A percentile compares a stretch with the other conserved stretches of the same genome.
Evolutionary conservation across 2,329 filamentous ascomycete species (phyloP).

Genomic region (Colletotrichum magnum): DNA sequence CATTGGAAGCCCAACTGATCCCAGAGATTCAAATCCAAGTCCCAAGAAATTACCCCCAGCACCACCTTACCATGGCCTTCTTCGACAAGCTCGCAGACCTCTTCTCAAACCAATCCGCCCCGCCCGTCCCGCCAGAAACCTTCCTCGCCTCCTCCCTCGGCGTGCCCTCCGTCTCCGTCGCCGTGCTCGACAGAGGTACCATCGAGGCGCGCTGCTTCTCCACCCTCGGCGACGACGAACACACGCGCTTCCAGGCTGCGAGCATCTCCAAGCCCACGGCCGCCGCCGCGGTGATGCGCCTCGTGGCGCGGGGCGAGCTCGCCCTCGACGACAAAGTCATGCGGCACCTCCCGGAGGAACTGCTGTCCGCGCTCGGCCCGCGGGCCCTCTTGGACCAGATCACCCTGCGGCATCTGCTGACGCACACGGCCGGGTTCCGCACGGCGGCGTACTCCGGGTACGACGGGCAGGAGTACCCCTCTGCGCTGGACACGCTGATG

Average conservation of each 20-base stretch:
- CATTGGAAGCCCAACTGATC: too few species aligned
- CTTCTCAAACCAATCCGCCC: slow-evolving; percentile 6
- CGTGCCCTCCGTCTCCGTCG: slow-evolving; percentile 26
- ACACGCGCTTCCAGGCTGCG: slow-evolving; percentile 27
- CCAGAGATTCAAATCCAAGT: neutral
- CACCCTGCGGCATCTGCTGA: slow-evolving; percentile 20
- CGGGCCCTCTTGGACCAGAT: neutral
- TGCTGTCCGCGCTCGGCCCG: slow-evolving; percentile 15
- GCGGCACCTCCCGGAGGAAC: slow-evolving; percentile 8
- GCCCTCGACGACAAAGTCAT: slow-evolving; percentile 20
- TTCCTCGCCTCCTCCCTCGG: slow-evolving; percentile 15
- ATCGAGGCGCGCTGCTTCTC: slow-evolving; percentile 32
- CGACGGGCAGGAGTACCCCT: slow-evolving; percentile 4
- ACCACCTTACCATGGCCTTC: neutral
- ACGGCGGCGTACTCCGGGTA: slow-evolving; percentile 18
- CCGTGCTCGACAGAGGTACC: slow-evolving; percentile 14
- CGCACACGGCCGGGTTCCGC: slow-evolving; percentile 20
- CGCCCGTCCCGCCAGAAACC: neutral
- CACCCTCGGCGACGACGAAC: slow-evolving; percentile 6
- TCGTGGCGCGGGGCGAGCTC: slow-evolving; percentile 15
- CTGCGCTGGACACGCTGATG: slow-evolving; percentile 30
- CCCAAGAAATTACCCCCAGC: neutral
- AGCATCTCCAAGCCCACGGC: slow-evolving; percentile 30
- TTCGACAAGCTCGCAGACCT: slow-evolving; percentile 20
- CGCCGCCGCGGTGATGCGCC: slow-evolving; percentile 27